These are phyloP conservation scores for Eucalyptus microcorys DNA, from an alignment of 345 rosid genomes.

Conservation along the genomic window DNA sequence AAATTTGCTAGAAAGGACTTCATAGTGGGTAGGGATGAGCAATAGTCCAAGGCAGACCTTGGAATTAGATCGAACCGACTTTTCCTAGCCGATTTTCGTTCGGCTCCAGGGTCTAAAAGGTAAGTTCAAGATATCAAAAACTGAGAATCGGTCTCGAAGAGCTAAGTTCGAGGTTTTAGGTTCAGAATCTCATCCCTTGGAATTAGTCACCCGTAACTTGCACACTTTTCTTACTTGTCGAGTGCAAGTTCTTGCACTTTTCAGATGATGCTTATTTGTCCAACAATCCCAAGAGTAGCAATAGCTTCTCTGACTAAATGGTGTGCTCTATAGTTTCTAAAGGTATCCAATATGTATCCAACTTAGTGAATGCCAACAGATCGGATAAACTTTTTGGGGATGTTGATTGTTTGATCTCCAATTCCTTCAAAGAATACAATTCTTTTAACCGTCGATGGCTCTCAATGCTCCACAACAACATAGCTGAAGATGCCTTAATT, in stretches of 20 bases:
- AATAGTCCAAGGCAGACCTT: background rate
- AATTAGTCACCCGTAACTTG: background rate
- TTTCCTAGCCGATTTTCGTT: fast-evolving
- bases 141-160: background rate
- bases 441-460: background rate
- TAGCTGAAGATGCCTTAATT: background rate
- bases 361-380: background rate
- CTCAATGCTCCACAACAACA: background rate
- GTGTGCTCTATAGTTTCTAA: background rate
- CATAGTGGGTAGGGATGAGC: background rate
- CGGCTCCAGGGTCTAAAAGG: fast-evolving
- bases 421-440: background rate
- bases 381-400: background rate
- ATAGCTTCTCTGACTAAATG: background rate
- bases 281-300: background rate
- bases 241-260: background rate
- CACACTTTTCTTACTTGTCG: background rate
- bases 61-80: background rate
- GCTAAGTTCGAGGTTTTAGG: background rate
- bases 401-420: background rate
- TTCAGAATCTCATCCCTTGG: background rate
- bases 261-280: background rate
- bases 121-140: background rate
- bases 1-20: background rate
- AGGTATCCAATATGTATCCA: background rate